Evolutionary conservation across 1,284 basidiomycete genomes (phyloP).

Genomic region (Puccinia coronata): DNA sequence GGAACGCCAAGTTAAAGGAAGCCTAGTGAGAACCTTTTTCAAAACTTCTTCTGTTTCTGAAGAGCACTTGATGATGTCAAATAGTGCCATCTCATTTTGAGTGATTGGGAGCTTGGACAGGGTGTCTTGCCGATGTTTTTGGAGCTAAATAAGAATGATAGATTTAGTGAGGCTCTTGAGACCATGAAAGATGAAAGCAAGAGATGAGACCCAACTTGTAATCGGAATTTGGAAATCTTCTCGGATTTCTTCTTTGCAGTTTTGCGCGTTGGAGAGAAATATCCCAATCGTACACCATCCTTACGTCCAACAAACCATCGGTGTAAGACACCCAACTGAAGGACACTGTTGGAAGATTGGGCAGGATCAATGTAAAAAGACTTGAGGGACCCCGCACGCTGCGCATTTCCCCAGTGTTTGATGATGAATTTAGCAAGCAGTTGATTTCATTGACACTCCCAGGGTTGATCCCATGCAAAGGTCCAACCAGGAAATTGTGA

Average conservation of each 20-base stretch:
- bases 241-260: neutral
- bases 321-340: neutral
- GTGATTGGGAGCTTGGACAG: neutral
- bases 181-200: too few species aligned
- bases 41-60: neutral
- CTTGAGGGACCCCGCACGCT: slow-evolving; percentile 14
- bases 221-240: neutral
- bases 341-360: neutral
- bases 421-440: slow-evolving; percentile 2
- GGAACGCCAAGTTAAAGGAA: neutral
- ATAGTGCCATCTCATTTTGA: neutral
- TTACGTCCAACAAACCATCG: neutral
- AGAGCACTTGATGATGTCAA: slow-evolving; percentile 5
- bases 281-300: neutral
- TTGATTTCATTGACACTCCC: neutral
- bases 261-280: neutral
- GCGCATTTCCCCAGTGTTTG: slow-evolving; percentile 1
- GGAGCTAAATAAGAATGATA: neutral
- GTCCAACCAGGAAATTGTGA: slow-evolving; percentile 4
- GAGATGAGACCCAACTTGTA: neutral
- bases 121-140: neutral
- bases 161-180: too few species aligned
- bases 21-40: neutral
- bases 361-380: neutral
- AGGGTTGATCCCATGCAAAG: slow-evolving; percentile 18